These are phyloP conservation scores for Xylaria cubensis DNA, from an alignment of 495 filamentous ascomycete species.

Conservation along the genomic window DNA sequence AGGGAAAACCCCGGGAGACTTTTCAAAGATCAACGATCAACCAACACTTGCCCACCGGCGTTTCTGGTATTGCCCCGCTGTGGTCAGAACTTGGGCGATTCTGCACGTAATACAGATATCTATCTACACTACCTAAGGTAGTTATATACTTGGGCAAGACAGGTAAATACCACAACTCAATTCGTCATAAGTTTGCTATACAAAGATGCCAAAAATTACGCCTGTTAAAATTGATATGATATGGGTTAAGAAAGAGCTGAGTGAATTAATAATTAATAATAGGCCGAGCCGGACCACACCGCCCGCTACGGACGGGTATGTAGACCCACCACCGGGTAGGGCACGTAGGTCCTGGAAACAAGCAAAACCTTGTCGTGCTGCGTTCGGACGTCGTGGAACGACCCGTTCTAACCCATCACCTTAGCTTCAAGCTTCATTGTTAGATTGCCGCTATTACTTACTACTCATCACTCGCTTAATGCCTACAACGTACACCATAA, in stretches of 20 bases:
- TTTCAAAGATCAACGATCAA: not conserved
- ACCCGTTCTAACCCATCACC: not conserved
- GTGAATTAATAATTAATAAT: conserved; percentile 1
- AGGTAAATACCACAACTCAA: too few species aligned
- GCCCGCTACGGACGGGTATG: not conserved
- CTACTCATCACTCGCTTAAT: not conserved
- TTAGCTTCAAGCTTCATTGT: not conserved
- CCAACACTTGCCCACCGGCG: too few species aligned
- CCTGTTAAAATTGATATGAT: too few species aligned
- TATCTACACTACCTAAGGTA: too few species aligned
- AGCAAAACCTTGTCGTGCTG: not conserved
- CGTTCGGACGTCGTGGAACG: not conserved
- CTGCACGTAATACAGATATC: not conserved
- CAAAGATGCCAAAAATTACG: not conserved
- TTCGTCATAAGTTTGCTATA: too few species aligned
- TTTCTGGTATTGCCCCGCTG: too few species aligned
- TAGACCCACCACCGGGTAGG: conserved; percentile 15
- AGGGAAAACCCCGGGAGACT: not conserved
- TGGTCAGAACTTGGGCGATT: not conserved
- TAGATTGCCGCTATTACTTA: not conserved
- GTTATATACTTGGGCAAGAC: too few species aligned
- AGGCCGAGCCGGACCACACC: not conserved
- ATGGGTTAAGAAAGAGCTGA: not conserved
- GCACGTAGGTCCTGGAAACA: not conserved
- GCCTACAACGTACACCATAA: not conserved